A percentile compares a stretch with the other conserved stretches of the same genome.
phyloP scores from a whole-genome alignment of 192 early-diverging fungal species.

The Coemansia sp. region DNA sequence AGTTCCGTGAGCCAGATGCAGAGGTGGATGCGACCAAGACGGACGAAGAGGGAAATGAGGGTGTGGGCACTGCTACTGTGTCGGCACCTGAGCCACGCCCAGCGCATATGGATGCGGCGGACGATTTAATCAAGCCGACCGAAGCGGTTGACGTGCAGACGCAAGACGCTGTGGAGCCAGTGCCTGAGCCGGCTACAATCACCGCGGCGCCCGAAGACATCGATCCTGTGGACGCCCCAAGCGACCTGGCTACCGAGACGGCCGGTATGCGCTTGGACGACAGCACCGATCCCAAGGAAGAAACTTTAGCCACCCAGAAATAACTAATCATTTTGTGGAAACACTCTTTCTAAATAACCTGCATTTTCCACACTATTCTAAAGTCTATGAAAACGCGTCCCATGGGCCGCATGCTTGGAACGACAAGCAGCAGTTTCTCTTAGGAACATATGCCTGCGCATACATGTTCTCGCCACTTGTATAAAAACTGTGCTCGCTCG shows the following conservation, averaged over 20 bases:
- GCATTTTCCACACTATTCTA: too few species aligned
- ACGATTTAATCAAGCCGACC: constrained; percentile 20
- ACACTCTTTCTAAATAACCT: background rate
- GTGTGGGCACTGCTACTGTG: background rate
- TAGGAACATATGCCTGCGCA: constrained; percentile 22
- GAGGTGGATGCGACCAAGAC: background rate
- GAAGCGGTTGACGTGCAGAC: constrained; percentile 2
- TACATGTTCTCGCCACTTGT: constrained; percentile 46
- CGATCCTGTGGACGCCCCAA: background rate
- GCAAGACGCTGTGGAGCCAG: background rate
- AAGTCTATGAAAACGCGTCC: constrained; percentile 35
- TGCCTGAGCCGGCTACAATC: constrained; percentile 8
- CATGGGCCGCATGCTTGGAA: constrained; percentile 51
- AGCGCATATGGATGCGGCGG: constrained; percentile 33
- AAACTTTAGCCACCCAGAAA: background rate
- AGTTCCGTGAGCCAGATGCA: constrained; percentile 14
- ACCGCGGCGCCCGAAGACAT: constrained; percentile 28
- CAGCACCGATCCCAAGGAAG: constrained; percentile 7
- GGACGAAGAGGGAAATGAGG: background rate
- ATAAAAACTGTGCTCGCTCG: constrained; percentile 32
- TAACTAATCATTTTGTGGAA: background rate
- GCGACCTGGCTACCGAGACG: constrained; percentile 14
- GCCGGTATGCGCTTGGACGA: constrained; percentile 30
- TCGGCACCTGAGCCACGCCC: constrained; percentile 19
- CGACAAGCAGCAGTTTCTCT: constrained; percentile 15